Percentiles rank a stretch among this genome's conserved stretches.
Conservation (phyloP, 148 eudicot species). For the Vaccinium vitisidaea region DNA sequence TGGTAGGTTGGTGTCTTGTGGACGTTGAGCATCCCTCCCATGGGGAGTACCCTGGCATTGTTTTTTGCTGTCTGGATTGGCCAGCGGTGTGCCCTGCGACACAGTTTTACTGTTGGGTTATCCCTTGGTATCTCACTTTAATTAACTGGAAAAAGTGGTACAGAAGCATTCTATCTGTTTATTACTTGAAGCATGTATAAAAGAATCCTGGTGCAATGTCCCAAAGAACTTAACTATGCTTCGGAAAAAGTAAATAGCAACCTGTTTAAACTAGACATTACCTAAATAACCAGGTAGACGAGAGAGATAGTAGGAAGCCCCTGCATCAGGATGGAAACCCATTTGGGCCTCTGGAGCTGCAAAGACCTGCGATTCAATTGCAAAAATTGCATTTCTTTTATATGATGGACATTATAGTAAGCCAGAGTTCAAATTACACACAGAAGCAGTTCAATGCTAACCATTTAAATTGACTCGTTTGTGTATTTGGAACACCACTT, state of each 20-base stretch:
- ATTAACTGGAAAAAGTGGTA: neutral
- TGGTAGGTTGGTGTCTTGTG: neutral
- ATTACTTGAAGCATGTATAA: neutral
- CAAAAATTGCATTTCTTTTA: neutral
- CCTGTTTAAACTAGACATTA: conserved; percentile 20
- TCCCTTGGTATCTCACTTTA: neutral
- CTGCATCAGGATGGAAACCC: conserved; percentile 98
- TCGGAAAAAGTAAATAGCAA: neutral
- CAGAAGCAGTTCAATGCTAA: neutral
- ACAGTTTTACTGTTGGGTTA: neutral
- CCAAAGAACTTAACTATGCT: neutral
- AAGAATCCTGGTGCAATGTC: neutral
- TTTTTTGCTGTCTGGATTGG: neutral
- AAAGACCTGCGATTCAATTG: conserved; percentile 60
- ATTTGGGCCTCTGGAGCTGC: conserved; percentile 78
- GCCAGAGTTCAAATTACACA: conserved; percentile 1
- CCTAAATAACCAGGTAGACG: conserved; percentile 98
- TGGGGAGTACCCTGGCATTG: neutral
- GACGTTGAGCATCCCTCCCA: neutral
- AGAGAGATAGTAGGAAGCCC: conserved; percentile 92
- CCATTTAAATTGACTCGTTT: neutral
- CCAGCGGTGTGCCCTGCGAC: neutral
- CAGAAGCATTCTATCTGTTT: neutral
- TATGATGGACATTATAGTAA: neutral
- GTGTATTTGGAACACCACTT: no score